Evolutionary conservation across 352 stramenopile genomes (phyloP), one percentile per base, ranked within the genome.

Genomic region (Globisporangium okanoganense): DNA sequence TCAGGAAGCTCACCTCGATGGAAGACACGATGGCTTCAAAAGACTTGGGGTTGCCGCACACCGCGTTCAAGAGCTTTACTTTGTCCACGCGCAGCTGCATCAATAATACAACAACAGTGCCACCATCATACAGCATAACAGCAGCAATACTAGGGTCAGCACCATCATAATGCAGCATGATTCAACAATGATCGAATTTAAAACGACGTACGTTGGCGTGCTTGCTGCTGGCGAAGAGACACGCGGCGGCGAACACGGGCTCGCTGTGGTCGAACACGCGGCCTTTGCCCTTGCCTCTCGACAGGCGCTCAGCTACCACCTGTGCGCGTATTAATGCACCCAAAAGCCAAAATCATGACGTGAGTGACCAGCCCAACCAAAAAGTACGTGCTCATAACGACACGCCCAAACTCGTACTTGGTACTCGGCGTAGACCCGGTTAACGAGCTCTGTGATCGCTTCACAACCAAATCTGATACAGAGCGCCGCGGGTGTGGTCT

Each of bases 381-480:
- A 2, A 9, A 18, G 10, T 36, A n/a, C n/a, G n/a, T n/a, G n/a
- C n/a, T n/a, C 27, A 25, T 58, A 58, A 43, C 10, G 16, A n/a
- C 38, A 20, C 38, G 9, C 4, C 6, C 38, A 16, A 8, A 44
- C 20, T 14, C 24, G n/a, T 24, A 62, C 56, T 61, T 79, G 69
- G 61, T 91, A 91, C 56, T 87, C 77, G 29, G 69, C 69, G 52
- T 83, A 66, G 38, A 92, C 79, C 49, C 72, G 76, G 22, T 70
- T 64, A 6, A 89, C 80, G 48, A 84, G 74, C 61, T 89, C 79
- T 16, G 76, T 77, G 54, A 92, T 79, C 18, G 64, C 70, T 40
- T 84, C 76, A 41, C 82, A 92, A 41, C 82, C 82, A 36, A 88
- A 86, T 25, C 85, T 82, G 61, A 92, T 86, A 49, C 82, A 92